Conservation (phyloP, 1,284 basidiomycete genomes). For the Meira nashicola region DNA sequence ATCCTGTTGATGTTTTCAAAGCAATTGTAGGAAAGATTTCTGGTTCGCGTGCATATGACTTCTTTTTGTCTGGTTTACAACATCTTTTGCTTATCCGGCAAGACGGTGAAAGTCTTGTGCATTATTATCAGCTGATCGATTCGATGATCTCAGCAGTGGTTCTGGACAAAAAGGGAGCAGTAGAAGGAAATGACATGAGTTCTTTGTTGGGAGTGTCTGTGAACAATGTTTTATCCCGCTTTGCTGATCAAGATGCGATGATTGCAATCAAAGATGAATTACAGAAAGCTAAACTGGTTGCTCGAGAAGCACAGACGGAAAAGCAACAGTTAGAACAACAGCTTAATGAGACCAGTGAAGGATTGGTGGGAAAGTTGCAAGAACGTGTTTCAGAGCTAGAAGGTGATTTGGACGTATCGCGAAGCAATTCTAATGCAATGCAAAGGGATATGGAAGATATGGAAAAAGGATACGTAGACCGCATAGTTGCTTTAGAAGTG, state of each 20-base stretch:
- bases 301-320: slow-evolving; percentile 45
- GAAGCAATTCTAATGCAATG: slow-evolving; percentile 63
- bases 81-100: slow-evolving; percentile 85
- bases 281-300: slow-evolving; percentile 66
- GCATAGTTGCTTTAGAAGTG: slow-evolving; percentile 78
- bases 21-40: slow-evolving; percentile 70
- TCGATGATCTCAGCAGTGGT: slow-evolving; percentile 88
- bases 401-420: slow-evolving; percentile 71
- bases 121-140: slow-evolving; percentile 90
- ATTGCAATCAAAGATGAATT: slow-evolving; percentile 61
- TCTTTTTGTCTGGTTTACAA: slow-evolving; percentile 86
- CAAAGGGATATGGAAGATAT: slow-evolving; percentile 68
- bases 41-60: slow-evolving; percentile 73
- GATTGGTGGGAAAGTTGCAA: slow-evolving; percentile 77
- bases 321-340: slow-evolving; percentile 67
- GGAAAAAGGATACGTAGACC: slow-evolving; percentile 76
- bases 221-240: slow-evolving; percentile 78
- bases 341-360: slow-evolving; percentile 72
- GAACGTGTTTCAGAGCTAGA: slow-evolving; percentile 68
- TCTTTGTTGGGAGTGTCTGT: slow-evolving; percentile 83
- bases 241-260: slow-evolving; percentile 86
- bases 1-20: slow-evolving; percentile 80
- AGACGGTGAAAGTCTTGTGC: slow-evolving; percentile 67
- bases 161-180: slow-evolving; percentile 71
- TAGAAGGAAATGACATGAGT: slow-evolving; percentile 66